Evolutionary conservation across 805 yeast species (phyloP).

Genomic region (Kodamaea neixiangensis): DNA sequence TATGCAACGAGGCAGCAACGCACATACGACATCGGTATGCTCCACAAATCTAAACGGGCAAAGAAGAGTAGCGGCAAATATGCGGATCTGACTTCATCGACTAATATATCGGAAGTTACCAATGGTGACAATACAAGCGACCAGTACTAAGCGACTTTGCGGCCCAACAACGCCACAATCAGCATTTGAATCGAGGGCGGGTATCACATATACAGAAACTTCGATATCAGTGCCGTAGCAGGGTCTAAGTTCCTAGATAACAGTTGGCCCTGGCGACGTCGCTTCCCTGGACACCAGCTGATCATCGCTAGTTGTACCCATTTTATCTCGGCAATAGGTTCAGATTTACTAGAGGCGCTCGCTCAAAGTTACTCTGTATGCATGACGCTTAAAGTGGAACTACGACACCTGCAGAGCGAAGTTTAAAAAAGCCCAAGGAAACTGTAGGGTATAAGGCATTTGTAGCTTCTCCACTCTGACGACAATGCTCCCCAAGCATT

Average conservation of each 20-base stretch:
- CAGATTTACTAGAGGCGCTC: not conserved
- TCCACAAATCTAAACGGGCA: no score
- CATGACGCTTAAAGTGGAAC: not conserved
- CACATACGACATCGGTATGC: no score
- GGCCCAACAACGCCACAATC: no score
- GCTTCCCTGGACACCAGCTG: not conserved
- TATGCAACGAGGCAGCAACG: no score
- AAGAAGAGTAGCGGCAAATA: no score
- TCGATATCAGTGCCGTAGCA: not conserved
- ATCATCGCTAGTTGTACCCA: not conserved
- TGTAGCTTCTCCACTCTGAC: not conserved
- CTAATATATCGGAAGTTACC: no score
- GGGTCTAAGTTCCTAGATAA: not conserved
- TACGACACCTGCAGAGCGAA: not conserved
- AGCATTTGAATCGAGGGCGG: no score
- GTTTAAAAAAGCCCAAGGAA: not conserved
- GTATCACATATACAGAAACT: no score
- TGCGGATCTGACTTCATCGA: no score
- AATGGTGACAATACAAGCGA: no score
- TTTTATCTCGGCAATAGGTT: not conserved
- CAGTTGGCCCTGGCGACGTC: not conserved
- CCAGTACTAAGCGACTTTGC: no score
- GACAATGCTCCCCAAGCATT: no score
- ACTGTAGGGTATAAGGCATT: not conserved
- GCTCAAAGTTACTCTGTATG: not conserved